Evolutionary conservation across 306 rosid genomes (phyloP).

Genomic region (Lathyrus sativus): DNA sequence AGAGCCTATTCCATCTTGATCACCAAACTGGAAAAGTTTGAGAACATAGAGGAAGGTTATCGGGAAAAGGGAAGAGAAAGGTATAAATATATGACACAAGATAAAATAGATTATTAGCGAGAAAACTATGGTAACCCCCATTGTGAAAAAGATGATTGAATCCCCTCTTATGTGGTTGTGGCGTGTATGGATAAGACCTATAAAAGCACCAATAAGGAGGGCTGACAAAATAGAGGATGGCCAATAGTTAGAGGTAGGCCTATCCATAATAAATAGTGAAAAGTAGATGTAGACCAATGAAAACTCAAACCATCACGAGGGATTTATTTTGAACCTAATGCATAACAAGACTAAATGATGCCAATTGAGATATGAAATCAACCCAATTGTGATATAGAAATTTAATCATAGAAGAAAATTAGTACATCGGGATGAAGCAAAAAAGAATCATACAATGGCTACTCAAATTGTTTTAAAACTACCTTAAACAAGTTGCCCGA

Average conservation of each 20-base stretch:
- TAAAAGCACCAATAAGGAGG: too few species aligned
- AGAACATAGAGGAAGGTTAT: too few species aligned
- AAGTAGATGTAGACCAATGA: background rate
- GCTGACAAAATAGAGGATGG: constrained; percentile 1
- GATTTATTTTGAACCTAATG: background rate
- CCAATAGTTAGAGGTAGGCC: background rate
- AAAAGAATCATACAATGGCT: constrained; percentile 21
- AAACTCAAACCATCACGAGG: background rate
- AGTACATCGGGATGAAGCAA: background rate
- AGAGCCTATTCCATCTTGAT: too few species aligned
- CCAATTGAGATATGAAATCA: background rate
- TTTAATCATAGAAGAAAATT: constrained; percentile 12
- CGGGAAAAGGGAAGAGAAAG: too few species aligned
- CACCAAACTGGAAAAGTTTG: too few species aligned
- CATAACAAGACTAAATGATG: background rate
- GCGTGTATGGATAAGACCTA: too few species aligned
- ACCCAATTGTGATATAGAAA: constrained; percentile 11
- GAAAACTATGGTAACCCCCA: too few species aligned
- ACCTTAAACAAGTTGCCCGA: constrained; percentile 89
- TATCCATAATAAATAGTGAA: too few species aligned
- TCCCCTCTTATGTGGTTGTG: too few species aligned
- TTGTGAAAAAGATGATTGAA: too few species aligned
- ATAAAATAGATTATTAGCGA: too few species aligned
- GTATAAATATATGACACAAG: too few species aligned
- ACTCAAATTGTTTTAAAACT: constrained; percentile 36